Base-by-base conservation (phyloP, 352 stramenopile species). In the Pythium phragmitis region DNA sequence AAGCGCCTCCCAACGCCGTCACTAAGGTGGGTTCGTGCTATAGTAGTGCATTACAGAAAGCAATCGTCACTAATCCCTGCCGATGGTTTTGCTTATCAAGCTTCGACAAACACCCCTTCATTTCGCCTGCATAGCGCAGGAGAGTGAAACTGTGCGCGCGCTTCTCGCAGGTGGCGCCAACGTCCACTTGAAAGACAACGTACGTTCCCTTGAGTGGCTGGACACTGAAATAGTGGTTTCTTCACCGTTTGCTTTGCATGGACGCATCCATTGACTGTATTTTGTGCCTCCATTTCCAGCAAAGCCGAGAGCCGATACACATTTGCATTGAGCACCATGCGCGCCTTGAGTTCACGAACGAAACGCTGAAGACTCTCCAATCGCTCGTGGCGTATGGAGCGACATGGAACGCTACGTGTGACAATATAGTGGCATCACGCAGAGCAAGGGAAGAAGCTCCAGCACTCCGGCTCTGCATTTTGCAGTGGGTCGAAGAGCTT, bases 131-230 rank as follows among this genome's bases (percentile, higher is more conserved):
- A 17, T 4, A 43, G 16, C 37, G 2, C 37, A 12, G 16, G 37
- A 43, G 37, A 12, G 11, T 4, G 11, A 17, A 17, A 17, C 11
- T 43, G 21, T 21, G 11, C 37, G 37, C 37, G 16, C 16, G 17
- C 45, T 51, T 17, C 45, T 51, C n/a, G 8, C n/a, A 17, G 14
- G 13, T 28, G 45, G 45, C 12, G 45, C 45, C 8, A 28, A 36
- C 23, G 8, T 36, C 47, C 47, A 37, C 19, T 9, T 17, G 47
- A 53, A 53, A 41, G 23, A 55, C 33, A 55, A n/a, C 28, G 49
- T 55, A 55, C 49, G 49, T 30, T 30, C 26, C 4, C 26, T 30
- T 5, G 26, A 30, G 26, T 30, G 26, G 26, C 26, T 30, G 26
- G 26, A 5, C 26, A 30, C 26, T 30, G 26, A 30, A 30, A 30